Conservation (phyloP, 176 grass and related monocot genomes). For the Triticum monococcum region DNA sequence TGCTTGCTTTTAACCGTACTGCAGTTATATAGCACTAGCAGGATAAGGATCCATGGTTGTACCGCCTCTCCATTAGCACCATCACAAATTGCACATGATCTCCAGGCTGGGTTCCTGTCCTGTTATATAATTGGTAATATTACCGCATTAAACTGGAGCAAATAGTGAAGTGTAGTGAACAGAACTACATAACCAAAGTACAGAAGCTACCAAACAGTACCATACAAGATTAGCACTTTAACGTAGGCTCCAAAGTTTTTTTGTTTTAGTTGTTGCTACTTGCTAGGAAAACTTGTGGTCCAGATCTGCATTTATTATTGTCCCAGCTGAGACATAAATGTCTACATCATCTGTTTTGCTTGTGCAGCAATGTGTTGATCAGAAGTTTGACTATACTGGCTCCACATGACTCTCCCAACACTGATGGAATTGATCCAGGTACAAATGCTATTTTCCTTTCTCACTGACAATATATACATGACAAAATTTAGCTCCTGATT, state of each 20-base stretch:
- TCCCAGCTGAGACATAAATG: slow-evolving; percentile 36
- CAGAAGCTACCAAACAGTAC: slow-evolving; percentile 17
- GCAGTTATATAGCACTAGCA: neutral
- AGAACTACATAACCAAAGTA: neutral
- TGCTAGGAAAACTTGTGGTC: slow-evolving; percentile 21
- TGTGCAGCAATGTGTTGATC: slow-evolving; percentile 84
- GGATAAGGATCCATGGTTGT: neutral
- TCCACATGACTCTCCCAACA: slow-evolving; percentile 90
- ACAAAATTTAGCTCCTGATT: neutral
- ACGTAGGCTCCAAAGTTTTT: slow-evolving; percentile 22
- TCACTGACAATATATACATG: neutral
- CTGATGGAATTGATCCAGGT: slow-evolving; percentile 96
- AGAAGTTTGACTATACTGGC: slow-evolving; percentile 83
- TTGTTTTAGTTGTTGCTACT: slow-evolving; percentile 31
- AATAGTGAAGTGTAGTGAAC: slow-evolving; percentile 12
- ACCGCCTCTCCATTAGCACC: neutral
- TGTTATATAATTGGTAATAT: slow-evolving; percentile 15
- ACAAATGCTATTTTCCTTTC: slow-evolving; percentile 25
- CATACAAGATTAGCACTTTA: slow-evolving; percentile 21
- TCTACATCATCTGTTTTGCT: slow-evolving; percentile 10
- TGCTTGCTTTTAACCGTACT: neutral
- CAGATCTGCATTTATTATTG: slow-evolving; percentile 35
- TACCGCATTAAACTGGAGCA: slow-evolving; percentile 13
- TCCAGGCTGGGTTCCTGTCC: slow-evolving; percentile 27
- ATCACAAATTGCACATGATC: slow-evolving; percentile 4